Evolutionary conservation across 2,329 filamentous ascomycete species (phyloP).

Genomic region (Graphiopsis chlorocephala): DNA sequence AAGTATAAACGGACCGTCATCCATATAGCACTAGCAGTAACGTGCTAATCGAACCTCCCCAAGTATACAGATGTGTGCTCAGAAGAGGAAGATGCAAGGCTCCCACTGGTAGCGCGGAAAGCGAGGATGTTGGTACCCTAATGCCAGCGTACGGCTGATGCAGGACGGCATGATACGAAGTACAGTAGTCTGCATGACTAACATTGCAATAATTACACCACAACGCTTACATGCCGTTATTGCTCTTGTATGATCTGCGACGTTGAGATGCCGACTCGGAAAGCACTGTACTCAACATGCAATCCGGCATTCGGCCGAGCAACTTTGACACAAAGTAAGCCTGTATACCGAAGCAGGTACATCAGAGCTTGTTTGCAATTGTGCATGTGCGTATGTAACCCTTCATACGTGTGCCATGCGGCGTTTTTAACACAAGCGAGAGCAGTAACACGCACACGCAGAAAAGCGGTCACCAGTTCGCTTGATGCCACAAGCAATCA

Average conservation of each 20-base stretch:
- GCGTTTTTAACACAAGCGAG: not conserved
- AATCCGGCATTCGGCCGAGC: not conserved
- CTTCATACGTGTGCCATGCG: not conserved
- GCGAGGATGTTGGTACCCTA: not conserved
- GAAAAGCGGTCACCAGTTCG: not conserved
- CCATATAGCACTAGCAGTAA: not conserved
- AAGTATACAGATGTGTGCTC: not conserved
- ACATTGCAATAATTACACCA: not conserved
- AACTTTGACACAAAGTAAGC: not conserved
- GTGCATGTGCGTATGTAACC: not conserved
- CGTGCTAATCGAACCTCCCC: not conserved
- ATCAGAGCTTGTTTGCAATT: not conserved
- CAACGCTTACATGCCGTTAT: not conserved
- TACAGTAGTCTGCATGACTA: not conserved
- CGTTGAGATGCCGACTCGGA: no score
- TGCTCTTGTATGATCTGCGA: not conserved
- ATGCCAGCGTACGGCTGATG: not conserved
- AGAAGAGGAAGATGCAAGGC: not conserved
- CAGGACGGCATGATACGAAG: not conserved
- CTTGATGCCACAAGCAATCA: not conserved
- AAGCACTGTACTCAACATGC: no score
- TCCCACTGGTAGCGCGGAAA: not conserved
- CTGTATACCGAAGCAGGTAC: no score
- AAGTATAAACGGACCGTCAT: not conserved
- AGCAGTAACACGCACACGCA: not conserved